phyloP scores from a whole-genome alignment of 2,329 filamentous ascomycete species.

The Colletotrichum destructivum region DNA sequence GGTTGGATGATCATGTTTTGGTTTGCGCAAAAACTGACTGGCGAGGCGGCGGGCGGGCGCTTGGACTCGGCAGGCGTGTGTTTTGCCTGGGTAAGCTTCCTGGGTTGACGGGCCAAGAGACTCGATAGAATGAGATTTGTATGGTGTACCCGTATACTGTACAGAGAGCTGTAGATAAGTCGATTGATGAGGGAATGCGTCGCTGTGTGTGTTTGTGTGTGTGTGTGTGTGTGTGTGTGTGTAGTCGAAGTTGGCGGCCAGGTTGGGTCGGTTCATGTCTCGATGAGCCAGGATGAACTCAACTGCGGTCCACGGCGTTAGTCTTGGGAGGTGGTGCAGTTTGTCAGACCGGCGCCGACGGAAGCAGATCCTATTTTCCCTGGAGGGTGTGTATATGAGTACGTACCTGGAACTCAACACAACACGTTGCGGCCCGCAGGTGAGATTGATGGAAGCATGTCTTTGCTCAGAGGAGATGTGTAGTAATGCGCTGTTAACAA shows the following conservation, averaged over 20 bases:
- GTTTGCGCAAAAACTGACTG: background rate
- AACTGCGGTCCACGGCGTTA: background rate
- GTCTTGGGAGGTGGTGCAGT: background rate
- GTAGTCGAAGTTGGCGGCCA: too few species aligned
- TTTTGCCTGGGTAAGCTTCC: too few species aligned
- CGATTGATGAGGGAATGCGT: background rate
- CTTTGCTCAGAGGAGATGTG: too few species aligned
- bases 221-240: background rate
- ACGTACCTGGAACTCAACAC: too few species aligned
- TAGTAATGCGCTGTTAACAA: background rate
- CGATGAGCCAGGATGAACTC: background rate
- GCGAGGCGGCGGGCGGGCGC: background rate
- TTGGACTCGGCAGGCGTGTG: too few species aligned
- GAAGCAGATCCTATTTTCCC: background rate
- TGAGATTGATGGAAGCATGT: too few species aligned
- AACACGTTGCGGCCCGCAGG: too few species aligned
- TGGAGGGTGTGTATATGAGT: too few species aligned
- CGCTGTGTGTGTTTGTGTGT: background rate
- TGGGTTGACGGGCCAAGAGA: too few species aligned
- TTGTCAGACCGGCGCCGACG: background rate
- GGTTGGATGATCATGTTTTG: constrained; percentile 34
- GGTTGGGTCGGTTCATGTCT: background rate
- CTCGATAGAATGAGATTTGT: background rate
- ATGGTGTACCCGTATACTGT: too few species aligned
- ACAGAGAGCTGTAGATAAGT: background rate